These are phyloP conservation scores for Eucalyptus sideroxylon DNA, from an alignment of 345 rosid species.

Conservation along the genomic window DNA sequence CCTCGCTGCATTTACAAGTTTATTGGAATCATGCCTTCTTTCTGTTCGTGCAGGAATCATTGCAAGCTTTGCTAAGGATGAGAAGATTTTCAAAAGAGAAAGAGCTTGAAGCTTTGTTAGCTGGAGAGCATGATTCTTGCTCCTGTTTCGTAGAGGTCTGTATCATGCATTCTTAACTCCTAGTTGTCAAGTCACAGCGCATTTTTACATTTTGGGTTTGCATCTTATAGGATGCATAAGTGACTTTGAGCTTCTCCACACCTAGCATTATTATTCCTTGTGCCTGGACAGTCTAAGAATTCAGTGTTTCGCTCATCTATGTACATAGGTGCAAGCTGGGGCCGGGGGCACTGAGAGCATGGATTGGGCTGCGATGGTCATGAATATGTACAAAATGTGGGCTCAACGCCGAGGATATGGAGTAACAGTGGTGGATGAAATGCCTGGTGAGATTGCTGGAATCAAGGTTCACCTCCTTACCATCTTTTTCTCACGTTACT, in stretches of 20 bases:
- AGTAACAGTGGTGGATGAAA: constrained; percentile 72
- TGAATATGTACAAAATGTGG: constrained; percentile 89
- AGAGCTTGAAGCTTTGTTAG: constrained; percentile 85
- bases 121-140: constrained; percentile 72
- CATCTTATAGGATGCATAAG: neutral
- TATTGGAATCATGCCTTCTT: neutral
- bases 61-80: constrained; percentile 61
- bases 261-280: neutral
- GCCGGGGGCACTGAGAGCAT: constrained; percentile 99
- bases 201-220: neutral
- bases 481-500: neutral
- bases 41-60: constrained; percentile 41
- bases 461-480: constrained; percentile 61
- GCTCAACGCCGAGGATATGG: constrained; percentile 55
- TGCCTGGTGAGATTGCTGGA: constrained; percentile 89
- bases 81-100: constrained; percentile 72
- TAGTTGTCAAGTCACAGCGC: neutral
- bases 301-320: neutral
- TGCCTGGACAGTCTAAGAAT: neutral
- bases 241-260: neutral
- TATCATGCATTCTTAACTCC: neutral
- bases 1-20: neutral
- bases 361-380: constrained; percentile 96
- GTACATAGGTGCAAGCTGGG: constrained; percentile 82
- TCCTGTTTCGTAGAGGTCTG: constrained; percentile 80